A percentile compares a stretch with the other conserved stretches of the same genome.
phyloP scores from a whole-genome alignment of 495 filamentous ascomycete species.

The Glarea lozoyensis region DNA sequence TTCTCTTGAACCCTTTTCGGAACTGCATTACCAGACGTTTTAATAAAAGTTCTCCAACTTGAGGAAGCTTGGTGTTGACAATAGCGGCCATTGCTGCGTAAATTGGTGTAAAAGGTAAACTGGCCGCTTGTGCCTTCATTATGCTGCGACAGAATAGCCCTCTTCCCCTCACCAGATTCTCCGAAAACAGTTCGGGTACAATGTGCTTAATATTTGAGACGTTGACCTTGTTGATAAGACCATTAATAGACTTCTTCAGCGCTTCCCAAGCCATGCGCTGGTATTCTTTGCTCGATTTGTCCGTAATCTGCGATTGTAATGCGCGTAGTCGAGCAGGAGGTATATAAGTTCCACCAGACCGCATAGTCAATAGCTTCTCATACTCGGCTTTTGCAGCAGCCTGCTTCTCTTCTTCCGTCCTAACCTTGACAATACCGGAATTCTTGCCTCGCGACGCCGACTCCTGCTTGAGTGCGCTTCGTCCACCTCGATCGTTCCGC shows the following conservation, averaged over 20 bases:
- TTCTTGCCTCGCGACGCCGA: conserved; percentile 36
- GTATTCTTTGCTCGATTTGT: conserved; percentile 93
- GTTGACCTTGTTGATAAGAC: conserved; percentile 97
- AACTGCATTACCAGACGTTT: conserved; percentile 86
- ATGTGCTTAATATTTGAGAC: conserved; percentile 96
- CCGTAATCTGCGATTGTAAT: conserved; percentile 91
- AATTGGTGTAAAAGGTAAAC: conserved; percentile 90
- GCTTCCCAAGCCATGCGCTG: conserved; percentile 99
- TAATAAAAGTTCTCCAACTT: conserved; percentile 84
- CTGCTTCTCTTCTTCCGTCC: conserved; percentile 77
- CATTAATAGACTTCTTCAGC: conserved; percentile 97
- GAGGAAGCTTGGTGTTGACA: conserved; percentile 93
- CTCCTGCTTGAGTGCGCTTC: neutral
- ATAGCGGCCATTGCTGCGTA: conserved; percentile 93
- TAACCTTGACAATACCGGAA: conserved; percentile 13
- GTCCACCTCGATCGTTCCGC: conserved; percentile 7
- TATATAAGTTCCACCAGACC: conserved; percentile 92
- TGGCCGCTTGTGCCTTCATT: conserved; percentile 96
- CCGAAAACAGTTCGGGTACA: conserved; percentile 86
- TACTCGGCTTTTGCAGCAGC: conserved; percentile 79
- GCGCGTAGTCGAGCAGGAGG: conserved; percentile 85
- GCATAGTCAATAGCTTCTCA: conserved; percentile 78
- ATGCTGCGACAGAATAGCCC: conserved; percentile 91
- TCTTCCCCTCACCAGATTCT: conserved; percentile 85
- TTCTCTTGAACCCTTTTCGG: conserved; percentile 89